Conservation (phyloP, 352 stramenopile species). For the Globisporangium spiculum region DNA sequence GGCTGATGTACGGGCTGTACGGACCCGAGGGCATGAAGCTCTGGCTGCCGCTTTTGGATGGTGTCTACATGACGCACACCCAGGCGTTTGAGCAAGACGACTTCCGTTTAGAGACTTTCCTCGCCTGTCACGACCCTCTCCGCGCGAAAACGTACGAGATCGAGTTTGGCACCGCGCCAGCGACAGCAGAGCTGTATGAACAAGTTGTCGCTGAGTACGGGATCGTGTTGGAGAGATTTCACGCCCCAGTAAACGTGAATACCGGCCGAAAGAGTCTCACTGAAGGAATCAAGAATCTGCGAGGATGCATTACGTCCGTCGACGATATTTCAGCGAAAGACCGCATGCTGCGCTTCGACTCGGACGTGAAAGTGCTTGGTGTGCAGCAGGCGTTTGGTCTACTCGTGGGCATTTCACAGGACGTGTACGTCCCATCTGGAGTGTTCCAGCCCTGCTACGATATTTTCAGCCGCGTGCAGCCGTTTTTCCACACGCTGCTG, state of each 20-base stretch:
- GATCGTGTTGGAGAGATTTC: slow-evolving; percentile 48
- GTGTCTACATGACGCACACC: slow-evolving; percentile 62
- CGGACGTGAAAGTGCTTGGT: slow-evolving; percentile 69
- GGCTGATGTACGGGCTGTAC: slow-evolving; percentile 70
- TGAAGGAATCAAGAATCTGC: slow-evolving; percentile 39
- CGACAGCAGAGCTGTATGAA: slow-evolving; percentile 64
- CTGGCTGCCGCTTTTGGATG: slow-evolving; percentile 76
- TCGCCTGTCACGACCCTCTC: slow-evolving; percentile 76
- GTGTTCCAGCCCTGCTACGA: slow-evolving; percentile 67
- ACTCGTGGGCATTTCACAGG: slow-evolving; percentile 72
- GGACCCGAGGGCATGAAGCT: slow-evolving; percentile 67
- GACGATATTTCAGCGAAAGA: slow-evolving; percentile 60
- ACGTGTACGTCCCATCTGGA: slow-evolving; percentile 74
- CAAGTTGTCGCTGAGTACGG: slow-evolving; percentile 75
- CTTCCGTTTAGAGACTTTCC: slow-evolving; percentile 53
- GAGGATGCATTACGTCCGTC: slow-evolving; percentile 55
- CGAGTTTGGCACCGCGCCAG: slow-evolving; percentile 64
- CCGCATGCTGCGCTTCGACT: slow-evolving; percentile 73
- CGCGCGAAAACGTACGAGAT: slow-evolving; percentile 81
- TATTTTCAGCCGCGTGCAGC: slow-evolving; percentile 72
- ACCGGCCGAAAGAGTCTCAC: slow-evolving; percentile 23
- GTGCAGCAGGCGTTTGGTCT: slow-evolving; percentile 66
- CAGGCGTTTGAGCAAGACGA: slow-evolving; percentile 58
- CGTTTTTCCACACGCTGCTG: slow-evolving; percentile 74
- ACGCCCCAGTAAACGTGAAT: slow-evolving; percentile 16